phyloP scores from a whole-genome alignment of 306 rosid genomes.

The Cucurbita ficifolia region DNA sequence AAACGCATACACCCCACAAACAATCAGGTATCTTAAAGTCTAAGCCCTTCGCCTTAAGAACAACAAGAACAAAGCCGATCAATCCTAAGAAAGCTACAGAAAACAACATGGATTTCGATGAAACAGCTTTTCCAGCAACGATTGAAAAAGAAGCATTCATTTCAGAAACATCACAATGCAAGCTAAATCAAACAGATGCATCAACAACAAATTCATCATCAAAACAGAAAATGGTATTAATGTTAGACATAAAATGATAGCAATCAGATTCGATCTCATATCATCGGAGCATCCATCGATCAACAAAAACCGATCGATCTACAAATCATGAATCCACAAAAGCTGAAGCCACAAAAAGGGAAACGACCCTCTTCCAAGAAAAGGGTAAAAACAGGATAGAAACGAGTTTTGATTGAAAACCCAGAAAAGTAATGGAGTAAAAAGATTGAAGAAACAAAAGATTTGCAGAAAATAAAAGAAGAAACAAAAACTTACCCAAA shows the following conservation, averaged over 20 bases:
- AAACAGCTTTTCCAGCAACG: too few relatives aligned
- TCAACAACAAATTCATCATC: not conserved
- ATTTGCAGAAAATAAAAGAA: not conserved
- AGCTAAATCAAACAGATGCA: not conserved
- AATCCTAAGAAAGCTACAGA: not conserved
- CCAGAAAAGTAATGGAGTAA: not conserved
- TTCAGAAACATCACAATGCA: not conserved
- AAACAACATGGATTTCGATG: not conserved
- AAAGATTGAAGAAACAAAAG: not conserved
- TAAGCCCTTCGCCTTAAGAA: not conserved
- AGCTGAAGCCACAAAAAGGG: not conserved
- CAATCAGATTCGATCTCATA: slow-evolving; percentile 5
- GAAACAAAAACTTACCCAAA: slow-evolving; percentile 22
- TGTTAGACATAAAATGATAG: not conserved
- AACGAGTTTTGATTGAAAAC: slow-evolving; percentile 3
- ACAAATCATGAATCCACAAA: not conserved
- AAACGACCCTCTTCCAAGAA: not conserved
- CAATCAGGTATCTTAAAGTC: not conserved
- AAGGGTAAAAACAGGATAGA: not conserved
- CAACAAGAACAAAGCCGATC: not conserved
- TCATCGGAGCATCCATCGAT: not conserved
- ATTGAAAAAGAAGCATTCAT: not conserved
- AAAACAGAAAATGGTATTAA: not conserved
- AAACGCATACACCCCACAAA: not conserved
- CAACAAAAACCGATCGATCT: not conserved